Evolutionary conservation across 768 basidiomycete genomes (phyloP).

Genomic region (Rhizopogon vesiculosus): DNA sequence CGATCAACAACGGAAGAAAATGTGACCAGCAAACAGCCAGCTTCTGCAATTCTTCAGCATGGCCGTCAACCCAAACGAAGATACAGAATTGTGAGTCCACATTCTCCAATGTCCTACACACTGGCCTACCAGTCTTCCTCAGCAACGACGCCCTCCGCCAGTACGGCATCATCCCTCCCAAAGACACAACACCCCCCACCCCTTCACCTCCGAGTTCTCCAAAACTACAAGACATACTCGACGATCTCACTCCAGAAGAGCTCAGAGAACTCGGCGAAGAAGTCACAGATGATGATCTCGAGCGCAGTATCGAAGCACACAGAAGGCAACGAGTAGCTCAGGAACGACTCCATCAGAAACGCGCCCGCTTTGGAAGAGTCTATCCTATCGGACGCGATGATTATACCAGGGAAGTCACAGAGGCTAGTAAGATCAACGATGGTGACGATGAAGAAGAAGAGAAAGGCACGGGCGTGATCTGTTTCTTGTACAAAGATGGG

Average conservation of each 20-base stretch:
- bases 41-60: slow-evolving; percentile 25
- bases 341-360: slow-evolving; percentile 50
- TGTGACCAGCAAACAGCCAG: too few relatives aligned
- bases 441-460: slow-evolving; percentile 59
- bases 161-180: slow-evolving; percentile 84
- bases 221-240: slow-evolving; percentile 60
- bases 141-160: slow-evolving; percentile 95
- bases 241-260: slow-evolving; percentile 57
- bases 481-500: slow-evolving; percentile 95
- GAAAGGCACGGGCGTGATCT: slow-evolving; percentile 87
- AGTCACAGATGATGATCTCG: slow-evolving; percentile 68
- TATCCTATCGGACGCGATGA: slow-evolving; percentile 90
- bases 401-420: slow-evolving; percentile 93
- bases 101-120: background rate
- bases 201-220: slow-evolving; percentile 84
- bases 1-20: too few relatives aligned
- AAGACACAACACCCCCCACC: slow-evolving; percentile 57
- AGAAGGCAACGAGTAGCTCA: slow-evolving; percentile 61
- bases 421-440: slow-evolving; percentile 73
- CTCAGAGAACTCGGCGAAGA: slow-evolving; percentile 71
- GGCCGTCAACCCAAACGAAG: slow-evolving; percentile 81
- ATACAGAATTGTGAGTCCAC: slow-evolving; percentile 87
- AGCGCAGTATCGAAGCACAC: slow-evolving; percentile 65
- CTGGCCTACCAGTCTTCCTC: background rate
- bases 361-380: slow-evolving; percentile 75